These are phyloP conservation scores for Globisporangium apiculatum DNA, from an alignment of 352 stramenopile species.

Conservation along the genomic window DNA sequence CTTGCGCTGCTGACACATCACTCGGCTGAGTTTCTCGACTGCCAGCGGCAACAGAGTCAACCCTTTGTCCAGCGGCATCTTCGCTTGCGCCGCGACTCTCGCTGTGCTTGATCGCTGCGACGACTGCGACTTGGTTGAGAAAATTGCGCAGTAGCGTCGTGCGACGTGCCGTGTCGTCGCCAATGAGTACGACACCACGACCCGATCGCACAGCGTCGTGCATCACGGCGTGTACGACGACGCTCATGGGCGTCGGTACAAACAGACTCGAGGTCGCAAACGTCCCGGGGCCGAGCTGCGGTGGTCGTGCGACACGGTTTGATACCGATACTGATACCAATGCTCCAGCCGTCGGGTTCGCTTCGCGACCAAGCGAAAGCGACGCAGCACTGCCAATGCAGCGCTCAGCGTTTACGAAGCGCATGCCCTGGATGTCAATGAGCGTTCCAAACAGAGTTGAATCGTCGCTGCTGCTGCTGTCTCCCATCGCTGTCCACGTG, in stretches of 20 bases:
- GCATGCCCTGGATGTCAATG: conserved; percentile 21
- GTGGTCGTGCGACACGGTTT: too few relatives aligned
- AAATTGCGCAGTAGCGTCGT: conserved; percentile 35
- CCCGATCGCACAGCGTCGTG: conserved; percentile 33
- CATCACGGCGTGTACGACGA: conserved; percentile 33
- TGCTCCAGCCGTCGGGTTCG: background rate
- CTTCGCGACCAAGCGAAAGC: background rate
- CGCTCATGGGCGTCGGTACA: conserved; percentile 30
- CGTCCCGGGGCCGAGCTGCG: background rate
- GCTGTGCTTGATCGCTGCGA: background rate
- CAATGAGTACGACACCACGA: conserved; percentile 27
- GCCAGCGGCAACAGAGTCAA: background rate
- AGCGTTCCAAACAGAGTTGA: conserved; percentile 37
- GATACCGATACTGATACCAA: too few relatives aligned
- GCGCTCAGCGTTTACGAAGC: conserved; percentile 19
- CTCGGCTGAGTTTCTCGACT: background rate
- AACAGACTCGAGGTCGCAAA: conserved; percentile 19
- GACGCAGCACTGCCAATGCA: background rate
- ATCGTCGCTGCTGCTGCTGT: conserved; percentile 6
- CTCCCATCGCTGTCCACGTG: conserved; percentile 13
- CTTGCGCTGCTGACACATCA: background rate
- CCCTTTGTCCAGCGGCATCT: too few relatives aligned
- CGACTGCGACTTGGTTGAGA: conserved; percentile 17
- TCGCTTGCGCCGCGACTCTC: too few relatives aligned
- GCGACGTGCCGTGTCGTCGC: conserved; percentile 16